Percentiles rank a stretch among this genome's conserved stretches.
Conservation (phyloP, 2,329 filamentous ascomycete species). For the Ophiostoma angusticollis region DNA sequence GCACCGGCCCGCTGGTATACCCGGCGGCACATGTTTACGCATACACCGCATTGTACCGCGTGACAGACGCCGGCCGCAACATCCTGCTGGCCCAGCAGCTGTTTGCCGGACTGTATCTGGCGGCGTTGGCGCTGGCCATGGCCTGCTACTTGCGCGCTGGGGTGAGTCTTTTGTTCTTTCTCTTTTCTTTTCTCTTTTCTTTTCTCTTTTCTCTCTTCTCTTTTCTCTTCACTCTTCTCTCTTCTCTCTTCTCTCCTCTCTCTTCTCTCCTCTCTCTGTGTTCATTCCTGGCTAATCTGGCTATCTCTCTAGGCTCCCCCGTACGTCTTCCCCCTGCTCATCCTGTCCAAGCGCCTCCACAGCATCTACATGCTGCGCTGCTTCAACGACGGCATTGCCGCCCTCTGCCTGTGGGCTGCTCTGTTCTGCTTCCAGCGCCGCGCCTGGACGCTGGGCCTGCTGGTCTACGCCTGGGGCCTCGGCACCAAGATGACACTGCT, state of each 20-base stretch:
- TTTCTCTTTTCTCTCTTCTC: neutral
- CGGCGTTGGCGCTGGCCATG: conserved; percentile 64
- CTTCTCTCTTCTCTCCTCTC: neutral
- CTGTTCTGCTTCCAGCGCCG: conserved; percentile 65
- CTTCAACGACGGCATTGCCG: conserved; percentile 92
- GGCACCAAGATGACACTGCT: conserved; percentile 94
- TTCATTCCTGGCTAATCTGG: too few species aligned
- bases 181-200: neutral
- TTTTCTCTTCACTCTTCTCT: neutral
- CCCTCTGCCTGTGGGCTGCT: conserved; percentile 70
- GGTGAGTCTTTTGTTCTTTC: conserved; percentile 26
- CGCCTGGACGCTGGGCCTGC: conserved; percentile 58
- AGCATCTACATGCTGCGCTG: conserved; percentile 85
- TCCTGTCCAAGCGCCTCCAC: conserved; percentile 83
- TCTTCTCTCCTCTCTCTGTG: neutral
- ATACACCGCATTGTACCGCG: conserved; percentile 64
- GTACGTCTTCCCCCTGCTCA: conserved; percentile 73
- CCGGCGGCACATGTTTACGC: conserved; percentile 88
- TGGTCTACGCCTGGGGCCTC: conserved; percentile 65
- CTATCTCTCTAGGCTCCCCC: conserved; percentile 52
- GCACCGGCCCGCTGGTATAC: conserved; percentile 88
- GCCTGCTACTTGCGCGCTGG: conserved; percentile 65
- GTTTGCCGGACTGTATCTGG: conserved; percentile 69
- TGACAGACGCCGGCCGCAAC: conserved; percentile 65
- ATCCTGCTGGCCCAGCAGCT: conserved; percentile 72